A percentile compares a stretch with the other conserved stretches of the same genome.
Evolutionary conservation across 306 rosid species (phyloP).

Genomic region (Vigna nakashimae): DNA sequence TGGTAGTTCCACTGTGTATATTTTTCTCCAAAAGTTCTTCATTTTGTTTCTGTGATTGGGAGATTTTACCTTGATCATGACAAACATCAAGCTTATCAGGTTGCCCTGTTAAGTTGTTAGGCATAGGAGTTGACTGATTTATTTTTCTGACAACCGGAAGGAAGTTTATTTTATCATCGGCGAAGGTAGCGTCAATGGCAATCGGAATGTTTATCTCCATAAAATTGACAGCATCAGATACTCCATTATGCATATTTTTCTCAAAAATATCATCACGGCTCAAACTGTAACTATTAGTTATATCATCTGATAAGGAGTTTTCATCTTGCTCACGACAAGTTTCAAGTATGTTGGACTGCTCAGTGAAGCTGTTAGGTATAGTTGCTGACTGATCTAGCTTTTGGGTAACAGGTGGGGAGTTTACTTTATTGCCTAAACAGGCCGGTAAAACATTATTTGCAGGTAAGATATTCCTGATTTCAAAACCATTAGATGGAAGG

Average conservation of each 20-base stretch:
- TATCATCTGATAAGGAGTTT: slow-evolving; percentile 43
- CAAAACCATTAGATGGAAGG: slow-evolving; percentile 75
- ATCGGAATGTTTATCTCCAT: slow-evolving; percentile 29
- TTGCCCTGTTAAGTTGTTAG: slow-evolving; percentile 42
- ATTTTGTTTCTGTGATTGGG: slow-evolving; percentile 10
- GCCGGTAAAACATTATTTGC: slow-evolving; percentile 46
- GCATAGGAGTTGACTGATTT: slow-evolving; percentile 38
- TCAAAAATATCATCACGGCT: slow-evolving; percentile 27
- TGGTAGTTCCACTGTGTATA: slow-evolving; percentile 32
- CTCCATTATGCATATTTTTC: slow-evolving; percentile 31
- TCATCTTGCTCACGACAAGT: slow-evolving; percentile 38
- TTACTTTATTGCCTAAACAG: slow-evolving; percentile 37
- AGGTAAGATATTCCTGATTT: slow-evolving; percentile 60
- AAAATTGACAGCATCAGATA: slow-evolving; percentile 30
- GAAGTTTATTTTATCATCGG: slow-evolving; percentile 30
- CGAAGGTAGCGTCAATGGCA: slow-evolving; percentile 45
- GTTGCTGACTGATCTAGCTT: slow-evolving; percentile 43
- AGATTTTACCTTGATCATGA: slow-evolving; percentile 46
- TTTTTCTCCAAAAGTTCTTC: slow-evolving; percentile 33
- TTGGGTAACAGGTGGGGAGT: slow-evolving; percentile 29
- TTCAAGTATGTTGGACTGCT: slow-evolving; percentile 46
- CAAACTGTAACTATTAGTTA: slow-evolving; percentile 29
- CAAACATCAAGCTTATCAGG: slow-evolving; percentile 40
- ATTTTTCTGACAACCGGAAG: slow-evolving; percentile 30
- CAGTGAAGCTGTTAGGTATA: slow-evolving; percentile 39